phyloP scores from a whole-genome alignment of 805 yeast genomes.

The Saturnispora halmiae region DNA sequence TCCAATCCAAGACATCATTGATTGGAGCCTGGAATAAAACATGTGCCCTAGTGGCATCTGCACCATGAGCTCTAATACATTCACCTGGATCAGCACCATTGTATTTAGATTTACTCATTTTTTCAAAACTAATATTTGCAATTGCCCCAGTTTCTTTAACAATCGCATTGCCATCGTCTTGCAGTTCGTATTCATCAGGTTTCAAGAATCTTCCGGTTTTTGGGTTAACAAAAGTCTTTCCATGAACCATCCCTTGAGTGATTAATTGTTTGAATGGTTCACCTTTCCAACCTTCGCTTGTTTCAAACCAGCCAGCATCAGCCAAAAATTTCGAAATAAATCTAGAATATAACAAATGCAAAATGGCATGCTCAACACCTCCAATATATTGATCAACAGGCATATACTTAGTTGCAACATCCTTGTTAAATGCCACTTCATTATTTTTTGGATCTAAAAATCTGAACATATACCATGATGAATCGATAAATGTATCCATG shows the following conservation, averaged over 20 bases:
- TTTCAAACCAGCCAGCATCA: slow-evolving; percentile 63
- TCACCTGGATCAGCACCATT: slow-evolving; percentile 88
- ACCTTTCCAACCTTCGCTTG: slow-evolving; percentile 33
- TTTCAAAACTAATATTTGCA: slow-evolving; percentile 62
- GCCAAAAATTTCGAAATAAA: slow-evolving; percentile 75
- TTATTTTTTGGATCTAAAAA: slow-evolving; percentile 66
- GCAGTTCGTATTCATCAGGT: slow-evolving; percentile 58
- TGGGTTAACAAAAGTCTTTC: slow-evolving; percentile 72
- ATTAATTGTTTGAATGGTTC: slow-evolving; percentile 79
- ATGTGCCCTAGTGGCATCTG: slow-evolving; percentile 93
- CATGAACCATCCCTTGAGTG: slow-evolving; percentile 98
- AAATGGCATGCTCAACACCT: slow-evolving; percentile 94
- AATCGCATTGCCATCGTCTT: slow-evolving; percentile 33
- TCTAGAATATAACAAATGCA: slow-evolving; percentile 80
- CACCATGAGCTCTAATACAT: slow-evolving; percentile 71
- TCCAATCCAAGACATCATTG: slow-evolving; percentile 78
- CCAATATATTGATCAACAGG: slow-evolving; percentile 92
- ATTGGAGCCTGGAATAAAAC: slow-evolving; percentile 89
- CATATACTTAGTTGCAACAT: slow-evolving; percentile 42
- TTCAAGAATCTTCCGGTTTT: slow-evolving; percentile 63
- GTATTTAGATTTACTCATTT: slow-evolving; percentile 93
- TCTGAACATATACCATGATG: slow-evolving; percentile 93
- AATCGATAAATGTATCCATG: slow-evolving; percentile 97
- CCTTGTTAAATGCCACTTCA: slow-evolving; percentile 41
- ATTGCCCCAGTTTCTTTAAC: slow-evolving; percentile 40